Conservation (phyloP, 768 basidiomycete genomes). For the Rhodosporidiobolus sp. region DNA sequence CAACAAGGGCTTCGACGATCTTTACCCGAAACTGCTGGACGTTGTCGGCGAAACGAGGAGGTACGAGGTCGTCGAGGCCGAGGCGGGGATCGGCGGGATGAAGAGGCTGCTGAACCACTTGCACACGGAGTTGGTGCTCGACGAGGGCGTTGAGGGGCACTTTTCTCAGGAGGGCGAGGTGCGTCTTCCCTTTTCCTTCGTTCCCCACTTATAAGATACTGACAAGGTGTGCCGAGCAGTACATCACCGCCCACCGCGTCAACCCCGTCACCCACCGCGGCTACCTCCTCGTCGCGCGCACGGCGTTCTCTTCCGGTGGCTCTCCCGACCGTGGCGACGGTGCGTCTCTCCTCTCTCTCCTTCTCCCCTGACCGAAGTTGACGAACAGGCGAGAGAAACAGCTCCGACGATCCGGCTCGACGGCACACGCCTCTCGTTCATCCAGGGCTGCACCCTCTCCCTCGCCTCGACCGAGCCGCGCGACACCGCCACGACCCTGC, state of each 20-base stretch:
- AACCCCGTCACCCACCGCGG: slow-evolving; percentile 87
- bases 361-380: not conserved
- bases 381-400: slow-evolving; percentile 46
- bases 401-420: slow-evolving; percentile 81
- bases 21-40: slow-evolving; percentile 91
- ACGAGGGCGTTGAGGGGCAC: slow-evolving; percentile 83
- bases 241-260: slow-evolving; percentile 87
- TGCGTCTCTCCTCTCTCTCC: slow-evolving; percentile 46
- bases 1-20: slow-evolving; percentile 94
- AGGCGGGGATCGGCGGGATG: slow-evolving; percentile 52
- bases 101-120: slow-evolving; percentile 75
- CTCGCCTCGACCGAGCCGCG: slow-evolving; percentile 61
- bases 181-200: slow-evolving; percentile 48
- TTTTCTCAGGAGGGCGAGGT: slow-evolving; percentile 96
- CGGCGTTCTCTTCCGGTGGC: slow-evolving; percentile 74
- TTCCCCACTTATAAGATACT: not conserved
- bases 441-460: slow-evolving; percentile 72
- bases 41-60: slow-evolving; percentile 76
- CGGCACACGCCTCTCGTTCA: slow-evolving; percentile 71
- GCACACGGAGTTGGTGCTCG: slow-evolving; percentile 87
- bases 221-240: slow-evolving; percentile 56
- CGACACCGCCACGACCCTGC: slow-evolving; percentile 31
- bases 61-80: slow-evolving; percentile 67
- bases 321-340: slow-evolving; percentile 75
- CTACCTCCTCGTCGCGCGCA: slow-evolving; percentile 86